A percentile compares a stretch with the other conserved stretches of the same genome.
These are phyloP conservation scores for Ceriops zippeliana DNA, from an alignment of 345 rosid genomes.

Conservation along the genomic window DNA sequence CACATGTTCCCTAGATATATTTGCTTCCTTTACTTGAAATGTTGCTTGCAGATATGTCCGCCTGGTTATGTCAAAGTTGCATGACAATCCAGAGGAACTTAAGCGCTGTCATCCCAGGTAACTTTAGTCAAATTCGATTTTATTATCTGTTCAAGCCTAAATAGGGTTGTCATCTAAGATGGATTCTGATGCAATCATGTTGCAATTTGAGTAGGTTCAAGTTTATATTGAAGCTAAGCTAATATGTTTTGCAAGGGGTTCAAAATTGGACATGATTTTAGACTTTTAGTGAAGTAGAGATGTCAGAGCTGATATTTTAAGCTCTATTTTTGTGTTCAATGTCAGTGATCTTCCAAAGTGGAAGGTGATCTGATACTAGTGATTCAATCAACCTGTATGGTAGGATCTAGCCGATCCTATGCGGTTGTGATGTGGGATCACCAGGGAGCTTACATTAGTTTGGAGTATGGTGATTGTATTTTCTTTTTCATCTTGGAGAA, in stretches of 20 bases:
- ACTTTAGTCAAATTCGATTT: neutral
- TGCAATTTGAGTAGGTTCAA: neutral
- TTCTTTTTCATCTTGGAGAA: neutral
- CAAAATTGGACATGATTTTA: neutral
- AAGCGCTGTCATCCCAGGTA: conserved; percentile 77
- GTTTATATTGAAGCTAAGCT: no score
- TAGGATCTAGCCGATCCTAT: no score
- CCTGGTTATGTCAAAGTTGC: conserved; percentile 60
- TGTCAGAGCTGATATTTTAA: neutral
- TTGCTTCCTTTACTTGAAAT: conserved; percentile 4
- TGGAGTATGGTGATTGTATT: neutral
- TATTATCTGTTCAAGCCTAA: neutral
- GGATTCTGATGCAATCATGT: neutral
- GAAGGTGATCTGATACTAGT: no score
- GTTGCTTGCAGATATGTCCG: conserved; percentile 65
- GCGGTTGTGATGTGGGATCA: no score
- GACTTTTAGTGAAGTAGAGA: neutral
- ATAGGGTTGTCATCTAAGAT: neutral
- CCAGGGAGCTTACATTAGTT: no score
- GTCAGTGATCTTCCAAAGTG: no score
- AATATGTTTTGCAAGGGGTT: neutral
- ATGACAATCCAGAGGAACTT: conserved; percentile 47
- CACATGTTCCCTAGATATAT: neutral
- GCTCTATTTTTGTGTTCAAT: no score
- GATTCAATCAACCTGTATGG: no score